A percentile compares a stretch with the other conserved stretches of the same genome.
Evolutionary conservation across 164 flowering plant species (phyloP).

Genomic region (Liriodendron chinense): DNA sequence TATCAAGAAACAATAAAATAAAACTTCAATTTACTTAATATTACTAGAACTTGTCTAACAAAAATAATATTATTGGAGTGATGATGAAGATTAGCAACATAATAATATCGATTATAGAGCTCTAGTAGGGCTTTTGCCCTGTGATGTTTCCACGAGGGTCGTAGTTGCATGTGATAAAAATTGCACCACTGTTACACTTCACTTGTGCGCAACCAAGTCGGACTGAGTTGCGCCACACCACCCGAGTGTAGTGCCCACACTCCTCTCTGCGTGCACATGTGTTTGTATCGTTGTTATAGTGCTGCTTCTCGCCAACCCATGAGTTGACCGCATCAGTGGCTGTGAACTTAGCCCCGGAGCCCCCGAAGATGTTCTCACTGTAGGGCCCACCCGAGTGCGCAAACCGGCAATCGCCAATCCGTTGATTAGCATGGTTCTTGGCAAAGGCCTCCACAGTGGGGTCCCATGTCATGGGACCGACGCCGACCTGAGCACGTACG

Average conservation of each 20-base stretch:
- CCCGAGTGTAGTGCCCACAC: conserved; percentile 43
- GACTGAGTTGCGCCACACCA: conserved; percentile 40
- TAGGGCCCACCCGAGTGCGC: conserved; percentile 33
- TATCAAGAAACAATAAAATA: no score
- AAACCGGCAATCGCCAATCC: conserved; percentile 21
- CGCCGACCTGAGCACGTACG: conserved; percentile 17
- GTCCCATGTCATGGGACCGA: conserved; percentile 33
- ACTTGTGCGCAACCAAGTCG: conserved; percentile 40
- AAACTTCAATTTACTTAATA: no score
- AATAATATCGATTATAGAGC: no score
- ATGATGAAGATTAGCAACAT: no score
- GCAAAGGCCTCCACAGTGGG: conserved; percentile 28
- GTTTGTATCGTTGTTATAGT: conserved; percentile 12
- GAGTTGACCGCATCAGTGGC: not conserved
- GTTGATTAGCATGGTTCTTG: conserved; percentile 21
- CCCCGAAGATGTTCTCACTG: conserved; percentile 21
- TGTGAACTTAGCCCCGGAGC: not conserved
- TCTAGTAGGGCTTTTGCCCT: not conserved
- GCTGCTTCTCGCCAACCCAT: not conserved
- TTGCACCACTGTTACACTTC: conserved; percentile 23
- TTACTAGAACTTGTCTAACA: no score
- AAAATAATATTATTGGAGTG: no score
- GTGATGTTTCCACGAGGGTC: conserved; percentile 28
- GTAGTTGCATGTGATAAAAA: conserved; percentile 17
- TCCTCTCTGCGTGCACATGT: conserved; percentile 23